Evolutionary conservation across 2,329 filamentous ascomycete genomes (phyloP).

Genomic region (Pseudopithomyces maydicus): DNA sequence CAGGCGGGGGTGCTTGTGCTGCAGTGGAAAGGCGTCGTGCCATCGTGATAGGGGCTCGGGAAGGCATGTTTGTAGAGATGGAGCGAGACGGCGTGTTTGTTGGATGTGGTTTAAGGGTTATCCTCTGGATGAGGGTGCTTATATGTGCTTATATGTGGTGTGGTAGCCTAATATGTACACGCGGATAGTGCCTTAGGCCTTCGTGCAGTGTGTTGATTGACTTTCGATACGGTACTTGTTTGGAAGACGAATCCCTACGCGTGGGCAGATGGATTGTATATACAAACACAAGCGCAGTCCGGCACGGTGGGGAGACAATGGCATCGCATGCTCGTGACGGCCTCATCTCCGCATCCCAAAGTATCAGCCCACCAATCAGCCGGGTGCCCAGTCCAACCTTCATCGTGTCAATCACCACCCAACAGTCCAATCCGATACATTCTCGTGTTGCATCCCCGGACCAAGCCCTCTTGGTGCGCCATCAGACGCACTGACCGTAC

Average conservation of each 20-base stretch:
- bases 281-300: neutral
- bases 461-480: conserved; percentile 15
- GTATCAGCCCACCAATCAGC: conserved; percentile 42
- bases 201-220: conserved; percentile 3
- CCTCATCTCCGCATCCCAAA: conserved; percentile 25
- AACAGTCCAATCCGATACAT: conserved; percentile 30
- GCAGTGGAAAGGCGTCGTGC: conserved; percentile 36
- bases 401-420: conserved; percentile 10
- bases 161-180: neutral
- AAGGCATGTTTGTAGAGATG: conserved; percentile 30
- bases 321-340: conserved; percentile 7
- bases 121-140: neutral
- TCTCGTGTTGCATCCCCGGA: conserved; percentile 27
- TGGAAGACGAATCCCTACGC: neutral
- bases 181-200: neutral
- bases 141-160: conserved; percentile 4
- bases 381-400: conserved; percentile 19
- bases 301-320: conserved; percentile 2
- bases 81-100: conserved; percentile 1
- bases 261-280: conserved; percentile 4
- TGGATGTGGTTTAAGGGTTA: neutral
- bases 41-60: conserved; percentile 26
- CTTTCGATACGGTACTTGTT: conserved; percentile 1
- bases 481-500: conserved; percentile 9
- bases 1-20: conserved; percentile 26